A percentile compares a stretch with the other conserved stretches of the same genome.
phyloP scores from a whole-genome alignment of 163 green algal species.

The Chloromonas sp. region DNA sequence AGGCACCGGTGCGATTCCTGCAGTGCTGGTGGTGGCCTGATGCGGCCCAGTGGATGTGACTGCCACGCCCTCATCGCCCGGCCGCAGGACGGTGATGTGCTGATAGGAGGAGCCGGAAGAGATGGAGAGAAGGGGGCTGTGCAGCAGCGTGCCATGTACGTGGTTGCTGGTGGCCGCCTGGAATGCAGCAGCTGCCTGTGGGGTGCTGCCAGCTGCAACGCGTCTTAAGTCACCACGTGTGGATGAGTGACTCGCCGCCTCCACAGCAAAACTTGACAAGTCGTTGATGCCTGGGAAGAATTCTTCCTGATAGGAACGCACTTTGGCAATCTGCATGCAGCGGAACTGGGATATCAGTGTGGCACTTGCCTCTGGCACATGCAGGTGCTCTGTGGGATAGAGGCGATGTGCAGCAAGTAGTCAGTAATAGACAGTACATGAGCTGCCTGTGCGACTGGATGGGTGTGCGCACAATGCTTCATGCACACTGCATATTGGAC shows the following conservation, averaged over 20 bases:
- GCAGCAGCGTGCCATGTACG: not conserved
- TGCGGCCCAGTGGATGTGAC: not conserved
- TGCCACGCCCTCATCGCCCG: not conserved
- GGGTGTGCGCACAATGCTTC: too few relatives aligned
- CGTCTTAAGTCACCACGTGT: not conserved
- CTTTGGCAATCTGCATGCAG: not conserved
- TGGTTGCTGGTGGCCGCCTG: not conserved
- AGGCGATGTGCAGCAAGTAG: not conserved
- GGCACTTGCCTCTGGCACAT: not conserved
- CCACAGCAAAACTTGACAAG: not conserved
- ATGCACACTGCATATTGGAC: too few relatives aligned
- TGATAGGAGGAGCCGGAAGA: not conserved
- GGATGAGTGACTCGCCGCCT: too few relatives aligned
- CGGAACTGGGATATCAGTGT: not conserved
- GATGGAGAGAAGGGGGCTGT: not conserved
- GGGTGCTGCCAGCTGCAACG: not conserved
- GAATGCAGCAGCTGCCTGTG: not conserved
- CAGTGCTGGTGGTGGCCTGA: not conserved
- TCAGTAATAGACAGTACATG: not conserved
- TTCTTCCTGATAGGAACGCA: not conserved
- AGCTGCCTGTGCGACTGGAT: too few relatives aligned
- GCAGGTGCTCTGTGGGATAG: not conserved
- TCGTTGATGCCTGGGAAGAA: not conserved
- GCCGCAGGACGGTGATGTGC: not conserved
- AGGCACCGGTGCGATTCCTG: not conserved